These are phyloP conservation scores for Ensete glaucum DNA, from an alignment of 176 grass and related monocot species.

Conservation along the genomic window DNA sequence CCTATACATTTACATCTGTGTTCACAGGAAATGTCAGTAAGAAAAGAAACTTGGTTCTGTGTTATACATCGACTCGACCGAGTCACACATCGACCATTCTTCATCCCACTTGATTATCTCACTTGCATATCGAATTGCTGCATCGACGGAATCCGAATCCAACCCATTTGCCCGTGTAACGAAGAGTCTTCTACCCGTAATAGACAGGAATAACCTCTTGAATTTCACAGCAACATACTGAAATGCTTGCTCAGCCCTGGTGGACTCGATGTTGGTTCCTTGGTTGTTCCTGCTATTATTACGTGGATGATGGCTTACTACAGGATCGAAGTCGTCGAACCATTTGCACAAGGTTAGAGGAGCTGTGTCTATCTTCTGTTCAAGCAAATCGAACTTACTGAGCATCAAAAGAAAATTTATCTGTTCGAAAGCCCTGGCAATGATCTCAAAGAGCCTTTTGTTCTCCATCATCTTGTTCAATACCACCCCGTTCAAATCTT, in stretches of 20 bases:
- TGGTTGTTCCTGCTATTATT: constrained; percentile 4
- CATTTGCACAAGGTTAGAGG: constrained; percentile 63
- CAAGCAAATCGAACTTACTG: constrained; percentile 77
- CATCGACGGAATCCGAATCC: constrained; percentile 52
- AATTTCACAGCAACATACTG: constrained; percentile 69
- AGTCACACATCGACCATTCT: constrained; percentile 40
- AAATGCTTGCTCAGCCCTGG: constrained; percentile 47
- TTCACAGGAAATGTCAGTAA: constrained; percentile 12
- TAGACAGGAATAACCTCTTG: constrained; percentile 58
- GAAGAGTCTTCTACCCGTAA: constrained; percentile 52
- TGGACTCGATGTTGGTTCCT: constrained; percentile 25
- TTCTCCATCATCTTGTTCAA: constrained; percentile 87
- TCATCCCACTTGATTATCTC: constrained; percentile 87
- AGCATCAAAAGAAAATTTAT: constrained; percentile 64
- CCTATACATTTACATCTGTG: not conserved
- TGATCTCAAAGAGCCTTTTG: constrained; percentile 64
- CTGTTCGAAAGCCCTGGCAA: constrained; percentile 40
- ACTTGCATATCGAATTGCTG: constrained; percentile 38
- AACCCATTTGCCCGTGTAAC: constrained; percentile 51
- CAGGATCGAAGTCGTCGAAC: constrained; percentile 61
- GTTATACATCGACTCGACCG: constrained; percentile 54
- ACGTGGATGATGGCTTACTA: constrained; percentile 36
- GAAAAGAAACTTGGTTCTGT: constrained; percentile 54
- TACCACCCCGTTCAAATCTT: constrained; percentile 38
- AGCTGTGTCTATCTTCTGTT: constrained; percentile 58